phyloP scores from a whole-genome alignment of 208 protist genomes.

The Vickermania ingenoplastis region DNA sequence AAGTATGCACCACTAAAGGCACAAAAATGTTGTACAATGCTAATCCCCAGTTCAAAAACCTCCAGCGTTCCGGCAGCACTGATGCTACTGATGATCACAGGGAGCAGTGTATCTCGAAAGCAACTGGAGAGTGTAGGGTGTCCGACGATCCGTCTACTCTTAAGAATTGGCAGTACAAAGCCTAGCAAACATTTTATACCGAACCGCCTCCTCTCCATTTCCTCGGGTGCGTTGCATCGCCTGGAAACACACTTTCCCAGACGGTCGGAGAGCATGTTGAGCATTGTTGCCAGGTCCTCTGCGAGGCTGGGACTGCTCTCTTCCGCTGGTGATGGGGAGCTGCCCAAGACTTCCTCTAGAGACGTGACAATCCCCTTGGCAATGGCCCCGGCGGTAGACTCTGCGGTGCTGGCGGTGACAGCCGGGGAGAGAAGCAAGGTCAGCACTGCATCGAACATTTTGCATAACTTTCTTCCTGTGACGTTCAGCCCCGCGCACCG shows the following conservation, averaged over 20 bases:
- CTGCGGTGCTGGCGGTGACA: neutral
- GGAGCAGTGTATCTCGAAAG: too few species aligned
- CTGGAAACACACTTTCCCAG: neutral
- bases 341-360: neutral
- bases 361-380: neutral
- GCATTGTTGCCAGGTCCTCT: neutral
- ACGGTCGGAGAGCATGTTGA: neutral
- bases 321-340: neutral
- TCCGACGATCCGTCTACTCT: too few species aligned
- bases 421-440: neutral
- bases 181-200: neutral
- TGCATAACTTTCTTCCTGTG: neutral
- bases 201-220: neutral
- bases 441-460: neutral
- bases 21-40: neutral
- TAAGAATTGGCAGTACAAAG: neutral
- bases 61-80: too few species aligned
- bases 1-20: neutral
- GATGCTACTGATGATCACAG: too few species aligned
- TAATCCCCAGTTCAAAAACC: neutral
- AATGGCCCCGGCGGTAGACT: neutral
- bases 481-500: neutral
- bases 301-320: neutral
- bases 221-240: neutral
- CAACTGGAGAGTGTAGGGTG: too few species aligned